Conservation (phyloP, 2,329 filamentous ascomycete species). For the Verruconis gallopava region DNA sequence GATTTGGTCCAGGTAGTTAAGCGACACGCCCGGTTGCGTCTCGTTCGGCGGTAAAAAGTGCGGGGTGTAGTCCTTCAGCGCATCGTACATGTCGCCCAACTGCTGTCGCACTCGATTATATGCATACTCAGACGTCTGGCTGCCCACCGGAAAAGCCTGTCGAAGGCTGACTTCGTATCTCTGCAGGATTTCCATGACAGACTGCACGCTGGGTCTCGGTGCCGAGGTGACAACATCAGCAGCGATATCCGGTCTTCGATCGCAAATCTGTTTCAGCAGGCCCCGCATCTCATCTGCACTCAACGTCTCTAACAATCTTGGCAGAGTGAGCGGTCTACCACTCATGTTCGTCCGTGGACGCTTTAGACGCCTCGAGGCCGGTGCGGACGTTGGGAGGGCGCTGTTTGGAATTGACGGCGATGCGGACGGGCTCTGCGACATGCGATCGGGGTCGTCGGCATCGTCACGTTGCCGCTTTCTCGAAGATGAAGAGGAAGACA, state of each 20-base stretch:
- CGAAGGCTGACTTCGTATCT: slow-evolving; percentile 71
- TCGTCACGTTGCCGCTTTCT: slow-evolving; percentile 84
- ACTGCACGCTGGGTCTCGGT: slow-evolving; percentile 72
- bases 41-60: slow-evolving; percentile 92
- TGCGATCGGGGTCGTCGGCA: slow-evolving; percentile 55
- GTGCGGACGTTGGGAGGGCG: slow-evolving; percentile 39
- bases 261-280: slow-evolving; percentile 82
- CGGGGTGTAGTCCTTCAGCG: slow-evolving; percentile 84
- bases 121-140: slow-evolving; percentile 77
- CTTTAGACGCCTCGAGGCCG: slow-evolving; percentile 47
- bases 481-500: slow-evolving; percentile 26
- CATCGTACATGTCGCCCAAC: slow-evolving; percentile 69
- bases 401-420: slow-evolving; percentile 66
- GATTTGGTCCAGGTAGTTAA: slow-evolving; percentile 78
- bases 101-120: slow-evolving; percentile 85
- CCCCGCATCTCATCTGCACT: slow-evolving; percentile 72
- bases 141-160: slow-evolving; percentile 72
- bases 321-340: slow-evolving; percentile 51
- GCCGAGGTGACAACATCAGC: slow-evolving; percentile 74
- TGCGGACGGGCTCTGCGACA: slow-evolving; percentile 76
- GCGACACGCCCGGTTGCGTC: slow-evolving; percentile 64
- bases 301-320: slow-evolving; percentile 85
- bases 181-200: slow-evolving; percentile 65
- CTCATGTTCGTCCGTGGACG: slow-evolving; percentile 54
- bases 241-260: slow-evolving; percentile 73